These are phyloP conservation scores for Adansonia grandidieri DNA, from an alignment of 441 rosid species.

Conservation along the genomic window DNA sequence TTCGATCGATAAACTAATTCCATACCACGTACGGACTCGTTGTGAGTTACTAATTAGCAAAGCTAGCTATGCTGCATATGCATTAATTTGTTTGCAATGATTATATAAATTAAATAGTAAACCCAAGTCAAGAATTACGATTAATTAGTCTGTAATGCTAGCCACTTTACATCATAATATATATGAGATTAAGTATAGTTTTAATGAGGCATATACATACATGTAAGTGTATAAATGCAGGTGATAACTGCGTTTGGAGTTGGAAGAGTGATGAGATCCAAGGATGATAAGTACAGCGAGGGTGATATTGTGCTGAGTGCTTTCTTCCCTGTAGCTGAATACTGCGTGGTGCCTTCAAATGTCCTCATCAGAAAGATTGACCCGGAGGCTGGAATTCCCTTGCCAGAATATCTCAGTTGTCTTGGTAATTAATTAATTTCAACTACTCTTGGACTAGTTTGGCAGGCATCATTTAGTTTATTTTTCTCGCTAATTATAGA, in stretches of 20 bases:
- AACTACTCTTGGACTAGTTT: background rate
- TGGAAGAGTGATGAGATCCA: constrained; percentile 45
- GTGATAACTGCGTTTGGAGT: constrained; percentile 35
- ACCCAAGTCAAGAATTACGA: too few species aligned
- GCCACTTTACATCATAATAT: too few species aligned
- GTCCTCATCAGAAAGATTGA: constrained; percentile 32
- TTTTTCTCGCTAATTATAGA: background rate
- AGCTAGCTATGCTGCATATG: background rate
- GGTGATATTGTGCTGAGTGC: constrained; percentile 37
- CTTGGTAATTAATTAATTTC: constrained; percentile 33
- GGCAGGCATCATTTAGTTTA: background rate
- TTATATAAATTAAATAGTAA: too few species aligned
- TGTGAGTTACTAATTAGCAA: background rate
- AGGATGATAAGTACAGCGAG: constrained; percentile 30
- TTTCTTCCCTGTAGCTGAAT: constrained; percentile 38
- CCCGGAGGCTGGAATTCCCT: constrained; percentile 25
- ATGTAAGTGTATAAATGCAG: background rate
- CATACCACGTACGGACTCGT: background rate
- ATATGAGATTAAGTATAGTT: background rate
- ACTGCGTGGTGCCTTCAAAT: constrained; percentile 35
- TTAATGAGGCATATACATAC: background rate
- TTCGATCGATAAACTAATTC: background rate
- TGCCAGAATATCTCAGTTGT: constrained; percentile 39
- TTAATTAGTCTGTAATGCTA: too few species aligned
- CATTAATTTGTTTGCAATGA: background rate